These are phyloP conservation scores for Phytomonas francai DNA, from an alignment of 208 protist species.

Conservation along the genomic window DNA sequence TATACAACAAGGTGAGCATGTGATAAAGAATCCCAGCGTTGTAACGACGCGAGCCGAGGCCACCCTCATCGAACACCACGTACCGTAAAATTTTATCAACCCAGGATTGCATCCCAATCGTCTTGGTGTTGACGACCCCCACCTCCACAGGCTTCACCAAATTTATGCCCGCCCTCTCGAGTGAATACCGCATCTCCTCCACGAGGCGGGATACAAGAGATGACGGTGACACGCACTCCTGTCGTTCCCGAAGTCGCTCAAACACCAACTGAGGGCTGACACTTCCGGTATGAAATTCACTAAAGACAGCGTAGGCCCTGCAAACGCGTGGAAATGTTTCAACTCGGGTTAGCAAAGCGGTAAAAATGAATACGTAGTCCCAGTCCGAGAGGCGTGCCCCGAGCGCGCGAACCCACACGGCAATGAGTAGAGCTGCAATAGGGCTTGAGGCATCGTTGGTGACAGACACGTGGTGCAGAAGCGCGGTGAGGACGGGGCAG, in stretches of 20 bases:
- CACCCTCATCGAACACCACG: conserved; percentile 6
- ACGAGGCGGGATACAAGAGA: conserved; percentile 17
- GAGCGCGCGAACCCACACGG: conserved; percentile 69
- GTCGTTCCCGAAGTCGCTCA: conserved; percentile 13
- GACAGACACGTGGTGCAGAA: conserved; percentile 70
- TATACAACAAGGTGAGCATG: conserved; percentile 62
- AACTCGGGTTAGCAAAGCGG: conserved; percentile 27
- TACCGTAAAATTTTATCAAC: conserved; percentile 31
- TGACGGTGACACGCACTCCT: background rate
- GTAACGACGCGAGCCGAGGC: conserved; percentile 27
- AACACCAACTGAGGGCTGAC: conserved; percentile 46
- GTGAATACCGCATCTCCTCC: conserved; percentile 37
- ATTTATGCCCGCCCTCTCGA: conserved; percentile 27
- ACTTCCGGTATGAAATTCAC: conserved; percentile 23
- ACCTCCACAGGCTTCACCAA: conserved; percentile 21
- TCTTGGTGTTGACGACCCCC: conserved; percentile 56
- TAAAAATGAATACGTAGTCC: conserved; percentile 56
- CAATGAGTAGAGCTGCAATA: conserved; percentile 42
- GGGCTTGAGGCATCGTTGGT: conserved; percentile 19
- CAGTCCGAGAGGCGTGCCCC: conserved; percentile 62
- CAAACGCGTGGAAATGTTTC: conserved; percentile 63
- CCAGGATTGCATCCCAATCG: conserved; percentile 27
- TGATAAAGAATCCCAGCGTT: conserved; percentile 49
- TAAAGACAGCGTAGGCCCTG: conserved; percentile 33
- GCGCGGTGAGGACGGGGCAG: conserved; percentile 49